phyloP scores from a whole-genome alignment of 2,329 filamentous ascomycete genomes.

The Corynespora cassiicola region DNA sequence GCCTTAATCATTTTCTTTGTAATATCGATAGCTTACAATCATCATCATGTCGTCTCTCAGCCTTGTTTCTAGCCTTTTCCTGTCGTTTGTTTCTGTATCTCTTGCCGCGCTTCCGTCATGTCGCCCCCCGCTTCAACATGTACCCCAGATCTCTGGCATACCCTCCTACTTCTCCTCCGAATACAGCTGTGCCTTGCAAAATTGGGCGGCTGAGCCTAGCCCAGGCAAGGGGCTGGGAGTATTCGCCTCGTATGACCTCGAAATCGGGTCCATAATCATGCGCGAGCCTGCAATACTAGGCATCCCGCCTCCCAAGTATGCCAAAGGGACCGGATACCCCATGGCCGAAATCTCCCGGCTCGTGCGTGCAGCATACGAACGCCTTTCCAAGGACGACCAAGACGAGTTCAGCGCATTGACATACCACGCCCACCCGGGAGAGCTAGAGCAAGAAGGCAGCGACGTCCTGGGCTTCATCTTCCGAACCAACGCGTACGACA shows the following conservation, averaged over 20 bases:
- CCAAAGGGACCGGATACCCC: slow-evolving; percentile 33
- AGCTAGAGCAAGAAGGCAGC: slow-evolving; percentile 21
- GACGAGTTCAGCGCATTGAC: slow-evolving; percentile 35
- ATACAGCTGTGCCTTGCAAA: slow-evolving; percentile 25
- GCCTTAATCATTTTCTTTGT: too few relatives aligned
- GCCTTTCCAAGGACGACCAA: slow-evolving; percentile 24
- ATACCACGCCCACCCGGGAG: slow-evolving; percentile 23
- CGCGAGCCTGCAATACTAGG: slow-evolving; percentile 47
- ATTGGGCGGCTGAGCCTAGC: slow-evolving; percentile 37
- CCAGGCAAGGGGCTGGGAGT: slow-evolving; percentile 52
- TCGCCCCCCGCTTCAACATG: too few relatives aligned
- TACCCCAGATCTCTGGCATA: too few relatives aligned
- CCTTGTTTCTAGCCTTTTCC: too few relatives aligned
- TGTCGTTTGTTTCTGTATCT: too few relatives aligned
- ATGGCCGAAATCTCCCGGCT: slow-evolving; percentile 28
- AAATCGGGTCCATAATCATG: slow-evolving; percentile 48
- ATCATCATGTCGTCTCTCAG: too few relatives aligned
- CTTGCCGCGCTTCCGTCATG: too few relatives aligned
- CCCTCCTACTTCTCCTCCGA: slow-evolving; percentile 21
- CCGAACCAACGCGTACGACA: slow-evolving; percentile 44
- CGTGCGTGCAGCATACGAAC: slow-evolving; percentile 30
- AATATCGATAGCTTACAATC: too few relatives aligned
- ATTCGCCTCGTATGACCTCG: slow-evolving; percentile 46
- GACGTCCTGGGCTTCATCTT: slow-evolving; percentile 40
- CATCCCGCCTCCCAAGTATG: slow-evolving; percentile 32